These are phyloP conservation scores for Trichoderma sp. DNA, from an alignment of 2,329 filamentous ascomycete genomes.

Conservation along the genomic window DNA sequence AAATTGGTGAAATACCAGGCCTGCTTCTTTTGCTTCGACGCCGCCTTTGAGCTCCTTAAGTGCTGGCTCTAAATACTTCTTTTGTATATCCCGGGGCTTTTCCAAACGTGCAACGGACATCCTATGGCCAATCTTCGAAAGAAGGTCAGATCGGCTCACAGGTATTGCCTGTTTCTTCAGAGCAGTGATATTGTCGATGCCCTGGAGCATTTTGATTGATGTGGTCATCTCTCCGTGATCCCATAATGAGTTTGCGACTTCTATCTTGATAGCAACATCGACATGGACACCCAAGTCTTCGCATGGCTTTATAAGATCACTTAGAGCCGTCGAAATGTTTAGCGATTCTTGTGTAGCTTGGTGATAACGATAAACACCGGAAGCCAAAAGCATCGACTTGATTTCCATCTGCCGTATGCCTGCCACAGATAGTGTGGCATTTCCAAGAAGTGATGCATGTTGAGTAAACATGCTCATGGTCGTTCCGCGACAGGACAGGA, in stretches of 20 bases:
- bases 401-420: conserved; percentile 71
- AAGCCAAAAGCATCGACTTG: conserved; percentile 71
- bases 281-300: conserved; percentile 69
- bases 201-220: conserved; percentile 84
- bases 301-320: conserved; percentile 69
- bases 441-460: conserved; percentile 59
- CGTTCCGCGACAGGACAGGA: conserved; percentile 80
- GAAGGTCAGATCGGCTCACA: conserved; percentile 72
- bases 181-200: conserved; percentile 58
- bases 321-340: conserved; percentile 80
- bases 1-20: conserved; percentile 90
- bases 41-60: conserved; percentile 74
- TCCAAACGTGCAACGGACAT: conserved; percentile 87
- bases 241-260: conserved; percentile 89
- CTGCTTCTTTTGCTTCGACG: conserved; percentile 68
- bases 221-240: conserved; percentile 86
- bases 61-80: conserved; percentile 79
- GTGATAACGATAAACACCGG: conserved; percentile 74
- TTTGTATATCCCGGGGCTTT: conserved; percentile 86
- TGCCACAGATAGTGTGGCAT: conserved; percentile 57
- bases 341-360: conserved; percentile 82
- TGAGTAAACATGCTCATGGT: conserved; percentile 76
- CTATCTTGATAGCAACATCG: conserved; percentile 72
- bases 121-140: conserved; percentile 85
- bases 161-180: conserved; percentile 67